Evolutionary conservation across 768 basidiomycete species (phyloP), one percentile per base, ranked within the genome.

Genomic region (Xanthoconium purpureum): DNA sequence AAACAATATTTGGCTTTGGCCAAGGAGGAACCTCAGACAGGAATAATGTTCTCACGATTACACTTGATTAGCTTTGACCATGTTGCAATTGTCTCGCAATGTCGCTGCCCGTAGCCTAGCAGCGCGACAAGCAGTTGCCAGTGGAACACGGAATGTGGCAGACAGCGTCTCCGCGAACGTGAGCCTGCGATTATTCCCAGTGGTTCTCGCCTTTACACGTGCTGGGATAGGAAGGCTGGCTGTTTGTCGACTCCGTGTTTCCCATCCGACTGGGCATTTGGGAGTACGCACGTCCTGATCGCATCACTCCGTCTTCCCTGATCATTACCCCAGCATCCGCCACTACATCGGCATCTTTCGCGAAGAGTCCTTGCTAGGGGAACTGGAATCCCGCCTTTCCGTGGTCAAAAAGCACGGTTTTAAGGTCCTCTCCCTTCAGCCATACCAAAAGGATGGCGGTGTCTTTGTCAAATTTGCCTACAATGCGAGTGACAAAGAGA

Each of bases 381-480:
- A 66, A 30, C 71, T 94, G 18, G 65, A 71, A 15, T 63, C 64
- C 1, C 76, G 83, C 35, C 74, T 94, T 9, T 75, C 80, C 13
- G 60, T 71, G 8, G 76, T 90, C 39, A 78, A 79, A 32, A 64
- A 77, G 1, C 81, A 84, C 60, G 76, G 74, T 36, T 90, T 94
- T 65, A 73, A 75, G 32, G 72, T 91, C n/a, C 64, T 86, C 5
- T 79, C 81, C 24, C 64, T 92, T 6, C 78, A 90, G 50, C 84
- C 85, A 8, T 78, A 84, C 58, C 71, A 73, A 50, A 95, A 94
- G 63, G 92, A 94, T 58, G 93, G 93, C 3, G 94, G 94, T 6
- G 85, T 91, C 15, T 94, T 92, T 66, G 85, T 94, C 37, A 78
- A 78, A 33, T 92, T 94, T 68, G 72, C 76, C 20, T 95, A 87